These are phyloP conservation scores for Apodospora peruviana DNA, from an alignment of 495 filamentous ascomycete species.

Conservation along the genomic window DNA sequence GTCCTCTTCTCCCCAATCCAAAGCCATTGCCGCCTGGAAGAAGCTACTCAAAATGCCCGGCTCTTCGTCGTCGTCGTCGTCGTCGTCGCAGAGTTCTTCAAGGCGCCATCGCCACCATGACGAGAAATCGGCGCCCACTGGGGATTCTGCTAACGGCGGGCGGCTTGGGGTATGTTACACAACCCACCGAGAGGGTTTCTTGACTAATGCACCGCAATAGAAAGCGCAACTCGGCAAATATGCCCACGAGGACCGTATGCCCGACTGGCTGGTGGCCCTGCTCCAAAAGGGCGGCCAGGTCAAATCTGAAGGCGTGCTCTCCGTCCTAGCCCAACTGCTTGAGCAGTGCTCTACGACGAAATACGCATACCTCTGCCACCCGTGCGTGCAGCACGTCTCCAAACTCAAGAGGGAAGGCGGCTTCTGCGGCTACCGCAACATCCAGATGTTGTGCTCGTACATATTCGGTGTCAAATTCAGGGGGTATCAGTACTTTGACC, in stretches of 20 bases:
- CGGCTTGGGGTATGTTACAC: conserved; percentile 22
- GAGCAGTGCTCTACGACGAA: conserved; percentile 57
- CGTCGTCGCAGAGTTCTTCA: conserved; percentile 3
- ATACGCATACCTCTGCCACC: conserved; percentile 74
- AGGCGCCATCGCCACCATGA: conserved; percentile 5
- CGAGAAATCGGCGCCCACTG: not conserved
- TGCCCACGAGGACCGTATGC: conserved; percentile 86
- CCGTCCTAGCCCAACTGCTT: conserved; percentile 66
- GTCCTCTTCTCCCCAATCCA: conserved; percentile 9
- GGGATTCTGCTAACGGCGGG: conserved; percentile 10
- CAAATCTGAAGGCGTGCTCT: conserved; percentile 58
- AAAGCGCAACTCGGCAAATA: conserved; percentile 74
- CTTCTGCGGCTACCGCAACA: conserved; percentile 97
- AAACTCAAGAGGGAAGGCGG: conserved; percentile 77
- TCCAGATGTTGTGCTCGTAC: conserved; percentile 87
- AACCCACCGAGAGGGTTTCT: too few relatives aligned
- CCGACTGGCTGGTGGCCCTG: conserved; percentile 60
- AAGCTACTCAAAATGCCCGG: conserved; percentile 20
- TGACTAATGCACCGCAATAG: conserved; percentile 6
- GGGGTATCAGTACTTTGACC: conserved; percentile 55
- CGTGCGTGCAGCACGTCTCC: conserved; percentile 69
- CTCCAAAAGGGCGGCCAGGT: conserved; percentile 58
- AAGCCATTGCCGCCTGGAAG: conserved; percentile 21
- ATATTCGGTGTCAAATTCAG: conserved; percentile 52
- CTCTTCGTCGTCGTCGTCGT: conserved; percentile 6